Conservation (phyloP, 108 stramenopile species). For the Conticribra guillardii region DNA sequence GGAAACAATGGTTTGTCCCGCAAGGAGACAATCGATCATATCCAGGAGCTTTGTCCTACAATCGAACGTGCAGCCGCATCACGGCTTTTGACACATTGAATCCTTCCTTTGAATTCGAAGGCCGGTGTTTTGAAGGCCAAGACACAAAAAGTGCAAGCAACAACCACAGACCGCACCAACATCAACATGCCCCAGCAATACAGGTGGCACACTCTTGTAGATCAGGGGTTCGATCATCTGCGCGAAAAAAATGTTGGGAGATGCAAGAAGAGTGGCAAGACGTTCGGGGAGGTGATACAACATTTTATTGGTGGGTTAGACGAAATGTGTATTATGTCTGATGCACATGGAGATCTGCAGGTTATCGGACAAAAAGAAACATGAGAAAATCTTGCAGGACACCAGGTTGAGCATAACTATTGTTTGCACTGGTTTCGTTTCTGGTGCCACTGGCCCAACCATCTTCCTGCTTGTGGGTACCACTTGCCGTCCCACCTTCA, state of each 20-base stretch:
- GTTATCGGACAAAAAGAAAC: constrained; percentile 28
- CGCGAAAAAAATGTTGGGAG: constrained; percentile 15
- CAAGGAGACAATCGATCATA: too few relatives aligned
- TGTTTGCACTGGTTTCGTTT: constrained; percentile 10
- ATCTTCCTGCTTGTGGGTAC: constrained; percentile 11
- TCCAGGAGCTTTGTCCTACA: too few relatives aligned
- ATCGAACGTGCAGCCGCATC: constrained; percentile 8
- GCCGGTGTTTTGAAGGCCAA: neutral
- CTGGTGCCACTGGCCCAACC: constrained; percentile 17
- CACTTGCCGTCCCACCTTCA: neutral
- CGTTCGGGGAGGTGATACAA: constrained; percentile 30
- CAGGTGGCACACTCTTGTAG: constrained; percentile 24
- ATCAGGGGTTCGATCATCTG: constrained; percentile 6
- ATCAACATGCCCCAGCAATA: constrained; percentile 24
- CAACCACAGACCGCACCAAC: constrained; percentile 13
- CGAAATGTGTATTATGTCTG: constrained; percentile 19
- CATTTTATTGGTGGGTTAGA: constrained; percentile 25
- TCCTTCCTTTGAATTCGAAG: neutral
- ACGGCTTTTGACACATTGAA: neutral
- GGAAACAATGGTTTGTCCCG: too few relatives aligned
- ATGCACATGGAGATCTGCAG: constrained; percentile 14
- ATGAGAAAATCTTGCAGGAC: constrained; percentile 22
- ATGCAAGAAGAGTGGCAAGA: constrained; percentile 18
- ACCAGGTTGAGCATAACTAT: constrained; percentile 14
- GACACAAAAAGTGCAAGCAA: constrained; percentile 14